These are phyloP conservation scores for Eucalyptus leucophloia DNA, from an alignment of 345 rosid genomes.

Conservation along the genomic window DNA sequence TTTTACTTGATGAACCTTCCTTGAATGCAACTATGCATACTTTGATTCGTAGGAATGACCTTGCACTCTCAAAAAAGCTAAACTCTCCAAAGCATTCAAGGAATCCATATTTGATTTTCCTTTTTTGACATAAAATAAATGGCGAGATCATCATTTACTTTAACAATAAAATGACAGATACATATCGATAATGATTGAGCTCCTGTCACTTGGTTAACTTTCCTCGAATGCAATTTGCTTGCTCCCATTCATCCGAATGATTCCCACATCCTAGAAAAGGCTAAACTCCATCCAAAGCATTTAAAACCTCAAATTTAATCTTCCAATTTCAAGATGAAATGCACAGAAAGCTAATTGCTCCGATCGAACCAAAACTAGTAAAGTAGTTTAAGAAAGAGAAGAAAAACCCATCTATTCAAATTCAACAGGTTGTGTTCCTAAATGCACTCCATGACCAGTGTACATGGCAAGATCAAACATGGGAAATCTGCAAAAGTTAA, in stretches of 20 bases:
- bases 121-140: background rate
- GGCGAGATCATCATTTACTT: background rate
- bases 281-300: background rate
- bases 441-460: background rate
- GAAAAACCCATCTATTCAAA: background rate
- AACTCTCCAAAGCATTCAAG: background rate
- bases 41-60: background rate
- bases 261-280: background rate
- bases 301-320: background rate
- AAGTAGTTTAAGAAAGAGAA: background rate
- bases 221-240: background rate
- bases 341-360: background rate
- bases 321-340: rapidly evolving
- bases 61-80: background rate
- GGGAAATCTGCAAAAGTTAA: background rate
- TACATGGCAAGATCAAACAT: background rate
- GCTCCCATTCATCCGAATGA: rapidly evolving
- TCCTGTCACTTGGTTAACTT: background rate
- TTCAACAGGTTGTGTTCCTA: background rate
- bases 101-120: background rate
- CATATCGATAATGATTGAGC: rapidly evolving
- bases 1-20: background rate
- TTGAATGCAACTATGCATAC: background rate
- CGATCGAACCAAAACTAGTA: background rate
- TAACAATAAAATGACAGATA: background rate